Percentiles rank a stretch among this genome's conserved stretches.
phyloP scores from a whole-genome alignment of 768 basidiomycete genomes.

The Paxillus involutus region DNA sequence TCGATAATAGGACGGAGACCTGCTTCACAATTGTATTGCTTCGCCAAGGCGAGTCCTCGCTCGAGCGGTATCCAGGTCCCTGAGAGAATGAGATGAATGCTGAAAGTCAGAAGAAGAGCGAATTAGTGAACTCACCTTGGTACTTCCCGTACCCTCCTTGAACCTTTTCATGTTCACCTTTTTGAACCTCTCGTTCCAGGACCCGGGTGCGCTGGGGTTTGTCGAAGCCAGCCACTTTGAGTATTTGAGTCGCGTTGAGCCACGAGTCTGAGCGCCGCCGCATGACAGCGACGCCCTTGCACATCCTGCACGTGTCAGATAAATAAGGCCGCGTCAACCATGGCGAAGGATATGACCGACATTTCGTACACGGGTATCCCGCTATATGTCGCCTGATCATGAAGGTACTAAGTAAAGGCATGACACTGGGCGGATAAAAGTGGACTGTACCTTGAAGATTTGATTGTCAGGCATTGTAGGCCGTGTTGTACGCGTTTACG shows the following conservation, averaged over 20 bases:
- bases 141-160: constrained; percentile 99
- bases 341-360: constrained; percentile 50
- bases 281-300: constrained; percentile 97
- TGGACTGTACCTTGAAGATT: constrained; percentile 76
- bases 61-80: constrained; percentile 99
- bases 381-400: constrained; percentile 80
- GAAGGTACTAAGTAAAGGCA: constrained; percentile 1
- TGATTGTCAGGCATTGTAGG: constrained; percentile 73
- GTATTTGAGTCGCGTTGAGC: constrained; percentile 98
- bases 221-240: constrained; percentile 99
- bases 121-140: constrained; percentile 67
- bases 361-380: constrained; percentile 93
- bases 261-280: constrained; percentile 93
- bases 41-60: constrained; percentile 79
- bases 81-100: constrained; percentile 30
- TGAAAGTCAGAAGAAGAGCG: not conserved
- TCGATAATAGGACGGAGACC: constrained; percentile 92
- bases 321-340: constrained; percentile 32
- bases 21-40: constrained; percentile 89
- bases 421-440: not conserved
- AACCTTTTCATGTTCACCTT: constrained; percentile 98
- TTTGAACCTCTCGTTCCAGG: constrained; percentile 96
- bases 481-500: constrained; percentile 8
- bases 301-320: constrained; percentile 70
- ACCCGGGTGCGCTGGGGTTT: constrained; percentile 98